Evolutionary conservation across 306 rosid species (phyloP).

Genomic region (Dryas drummondii): DNA sequence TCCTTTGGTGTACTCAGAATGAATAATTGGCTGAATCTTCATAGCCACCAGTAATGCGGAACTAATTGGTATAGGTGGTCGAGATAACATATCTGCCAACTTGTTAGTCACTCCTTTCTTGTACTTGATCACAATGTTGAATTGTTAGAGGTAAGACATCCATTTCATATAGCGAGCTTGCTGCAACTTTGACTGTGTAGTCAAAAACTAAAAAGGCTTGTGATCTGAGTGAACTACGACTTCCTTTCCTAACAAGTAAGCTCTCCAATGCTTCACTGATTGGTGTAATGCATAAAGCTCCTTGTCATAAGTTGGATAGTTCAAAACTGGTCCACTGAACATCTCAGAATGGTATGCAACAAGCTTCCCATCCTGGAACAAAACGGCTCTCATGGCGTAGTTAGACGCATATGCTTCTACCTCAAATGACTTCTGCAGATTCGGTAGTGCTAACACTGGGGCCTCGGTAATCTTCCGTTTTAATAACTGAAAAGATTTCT

Average conservation of each 20-base stretch:
- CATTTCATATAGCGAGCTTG: slow-evolving; percentile 5
- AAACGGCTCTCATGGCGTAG: neutral
- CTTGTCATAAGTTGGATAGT: neutral
- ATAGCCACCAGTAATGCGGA: neutral
- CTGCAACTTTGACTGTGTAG: neutral
- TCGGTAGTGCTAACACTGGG: neutral
- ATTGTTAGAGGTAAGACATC: slow-evolving; percentile 5
- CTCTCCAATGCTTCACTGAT: neutral
- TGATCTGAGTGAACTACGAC: slow-evolving; percentile 1
- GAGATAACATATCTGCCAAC: neutral
- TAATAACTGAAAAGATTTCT: neutral
- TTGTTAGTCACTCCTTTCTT: neutral
- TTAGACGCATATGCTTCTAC: neutral
- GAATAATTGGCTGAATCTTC: neutral
- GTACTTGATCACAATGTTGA: slow-evolving; percentile 1
- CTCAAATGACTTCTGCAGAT: neutral
- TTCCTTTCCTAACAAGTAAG: slow-evolving; percentile 14
- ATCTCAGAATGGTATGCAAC: neutral
- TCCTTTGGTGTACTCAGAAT: neutral
- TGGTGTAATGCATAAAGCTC: neutral
- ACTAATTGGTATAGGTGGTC: neutral
- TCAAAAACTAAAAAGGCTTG: neutral
- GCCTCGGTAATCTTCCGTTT: neutral
- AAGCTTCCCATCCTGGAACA: neutral
- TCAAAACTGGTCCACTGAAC: too few species aligned